Conservation (phyloP, 2,329 filamentous ascomycete species). For the Ophiocordyceps unilateralis region DNA sequence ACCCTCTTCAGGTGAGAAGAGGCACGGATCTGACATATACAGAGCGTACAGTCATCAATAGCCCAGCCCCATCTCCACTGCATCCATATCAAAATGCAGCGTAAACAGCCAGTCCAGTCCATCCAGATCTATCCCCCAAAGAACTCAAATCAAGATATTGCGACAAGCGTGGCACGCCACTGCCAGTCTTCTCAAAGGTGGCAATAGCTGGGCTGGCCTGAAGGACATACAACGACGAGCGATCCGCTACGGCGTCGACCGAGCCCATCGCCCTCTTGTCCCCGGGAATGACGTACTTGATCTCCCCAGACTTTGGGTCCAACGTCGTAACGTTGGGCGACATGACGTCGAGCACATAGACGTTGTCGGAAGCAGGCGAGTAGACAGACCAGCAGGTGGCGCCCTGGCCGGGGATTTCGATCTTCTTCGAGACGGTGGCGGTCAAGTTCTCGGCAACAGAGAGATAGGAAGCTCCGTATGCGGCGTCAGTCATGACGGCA, state of each 20-base stretch:
- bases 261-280: background rate
- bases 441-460: background rate
- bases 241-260: background rate
- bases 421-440: background rate
- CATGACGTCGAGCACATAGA: background rate
- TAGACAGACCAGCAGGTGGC: slow-evolving; percentile 1
- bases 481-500: slow-evolving; percentile 1
- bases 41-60: no score
- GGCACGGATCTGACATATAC: no score
- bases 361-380: background rate
- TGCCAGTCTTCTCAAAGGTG: background rate
- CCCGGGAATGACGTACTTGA: background rate
- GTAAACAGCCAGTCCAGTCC: background rate
- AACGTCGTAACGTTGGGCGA: background rate
- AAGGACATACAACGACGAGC: background rate
- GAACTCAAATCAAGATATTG: background rate
- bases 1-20: no score
- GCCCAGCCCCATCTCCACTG: no score
- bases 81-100: background rate
- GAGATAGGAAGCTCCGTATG: slow-evolving; percentile 1
- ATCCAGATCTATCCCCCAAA: background rate
- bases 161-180: background rate
- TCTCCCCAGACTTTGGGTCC: background rate
- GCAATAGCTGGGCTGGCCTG: background rate
- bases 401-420: background rate